A percentile compares a stretch with the other conserved stretches of the same genome.
phyloP scores from a whole-genome alignment of 1,284 basidiomycete genomes.

The Ganoderma sinense region DNA sequence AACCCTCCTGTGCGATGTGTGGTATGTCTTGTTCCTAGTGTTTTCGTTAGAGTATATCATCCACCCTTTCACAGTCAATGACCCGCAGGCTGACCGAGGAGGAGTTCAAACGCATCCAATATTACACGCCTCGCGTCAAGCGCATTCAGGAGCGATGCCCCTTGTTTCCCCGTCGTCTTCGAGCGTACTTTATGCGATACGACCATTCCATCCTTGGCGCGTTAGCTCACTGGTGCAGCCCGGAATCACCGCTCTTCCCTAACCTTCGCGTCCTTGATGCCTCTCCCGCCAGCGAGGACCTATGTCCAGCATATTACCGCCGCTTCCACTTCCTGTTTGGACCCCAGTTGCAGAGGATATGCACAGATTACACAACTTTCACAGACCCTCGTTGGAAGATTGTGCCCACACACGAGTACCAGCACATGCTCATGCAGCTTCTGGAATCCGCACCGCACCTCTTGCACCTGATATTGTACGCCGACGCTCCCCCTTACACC shows the following conservation, averaged over 20 bases:
- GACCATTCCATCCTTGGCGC: neutral
- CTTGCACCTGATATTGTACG: neutral
- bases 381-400: neutral
- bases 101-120: neutral
- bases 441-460: neutral
- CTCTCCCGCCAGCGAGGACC: neutral
- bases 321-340: neutral
- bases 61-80: neutral
- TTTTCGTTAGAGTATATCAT: neutral
- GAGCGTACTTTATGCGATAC: neutral
- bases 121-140: slow-evolving; percentile 1
- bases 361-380: neutral
- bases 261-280: neutral
- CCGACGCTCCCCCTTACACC: neutral
- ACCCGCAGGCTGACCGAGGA: neutral
- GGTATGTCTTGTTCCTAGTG: neutral
- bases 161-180: neutral
- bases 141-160: neutral
- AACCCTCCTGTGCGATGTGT: neutral
- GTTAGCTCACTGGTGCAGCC: neutral
- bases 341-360: neutral
- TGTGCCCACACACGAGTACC: neutral
- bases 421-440: neutral
- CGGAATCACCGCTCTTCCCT: neutral
- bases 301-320: neutral